Evolutionary conservation across 768 basidiomycete species (phyloP), one percentile per base, ranked within the genome.

Genomic region (Pisolithus albus): DNA sequence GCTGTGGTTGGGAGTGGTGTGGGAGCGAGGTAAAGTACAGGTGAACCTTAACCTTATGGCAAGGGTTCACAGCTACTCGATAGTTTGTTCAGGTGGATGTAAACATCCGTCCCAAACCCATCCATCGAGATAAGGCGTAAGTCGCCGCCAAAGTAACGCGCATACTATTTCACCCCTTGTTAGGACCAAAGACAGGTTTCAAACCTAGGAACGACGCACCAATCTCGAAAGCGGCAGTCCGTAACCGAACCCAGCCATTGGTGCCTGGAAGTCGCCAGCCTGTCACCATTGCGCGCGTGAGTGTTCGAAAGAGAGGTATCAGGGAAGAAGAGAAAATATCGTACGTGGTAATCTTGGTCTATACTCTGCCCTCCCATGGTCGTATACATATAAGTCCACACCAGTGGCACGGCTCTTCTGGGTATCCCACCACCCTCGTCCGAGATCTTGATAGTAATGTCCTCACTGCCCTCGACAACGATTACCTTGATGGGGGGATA

Each of bases 321-420:
- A 7, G 26, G 1, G 6, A 4, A 5, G 26, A 5, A 44, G 9
- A 34, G 30, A 11, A 37, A 28, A 16, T 54, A n/a, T 9, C 8
- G 7, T 19, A 58, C 62, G 49, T 65, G 80, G 59, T 92, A 88
- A 56, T 90, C 81, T 67, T 84, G 81, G 56, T 84, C 86, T 43
- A 89, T 78, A 15, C 76, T 78, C 67, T 84, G 79, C 11, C 78
- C 75, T 43, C 73, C 72, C 88, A 89, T 88, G 11, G 86, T 92
- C 47, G 90, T 92, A 59, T 92, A 92, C 91, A 96, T 95, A 67
- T 93, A 98, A 52, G 95, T 99, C 96, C 96, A 99, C 49, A 99
- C 95, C 43, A 94, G 77, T 7, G 93, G 92, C 15, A 98, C 86
- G 0, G 91, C 90, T 54, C 77, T 86, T 70, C 73, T 70, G 23